Base-by-base conservation (phyloP, 371 early-diverging fungal species). In the Dichotomocladium elegans region DNA sequence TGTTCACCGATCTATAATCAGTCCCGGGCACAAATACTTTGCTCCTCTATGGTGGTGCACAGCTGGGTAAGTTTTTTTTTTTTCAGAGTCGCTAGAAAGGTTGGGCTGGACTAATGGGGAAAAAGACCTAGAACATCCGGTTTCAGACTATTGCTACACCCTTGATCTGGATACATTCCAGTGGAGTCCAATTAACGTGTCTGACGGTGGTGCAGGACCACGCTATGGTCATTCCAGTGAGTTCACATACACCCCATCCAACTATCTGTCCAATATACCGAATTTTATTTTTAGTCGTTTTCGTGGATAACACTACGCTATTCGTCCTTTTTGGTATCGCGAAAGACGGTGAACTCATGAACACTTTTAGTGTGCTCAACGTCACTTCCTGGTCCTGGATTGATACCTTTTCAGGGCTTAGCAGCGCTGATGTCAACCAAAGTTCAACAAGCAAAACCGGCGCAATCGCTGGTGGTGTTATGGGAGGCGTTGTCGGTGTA, bases 261-360 rank as follows among this genome's bases (percentile, higher is more conserved):
- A n/a, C n/a, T 33, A n/a, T 26, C 11, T 15, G 15, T 14, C 9
- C 3, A 25, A 41, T 48, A 29, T 6, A 48, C 8, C 25, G 29
- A n/a, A n/a, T 33, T 37, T 51, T 29, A 12, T 14, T 21, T 10
- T 17, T 30, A 52, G 53, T 42, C 27, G 29, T 55, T 9, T 10
- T 47, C 8, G n/a, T 33, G 17, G 43, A 31, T 14, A 45, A 45
- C 19, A 29, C 28, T 42, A 30, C 25, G 11, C 29, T 55, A n/a
- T 55, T 55, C 29, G 31, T 55, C 15, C 12, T 55, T 12, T 55
- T 55, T 41, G 55, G 55, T 12, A 33, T 44, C 19, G 44, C 47
- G 25, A 26, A 29, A 17, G 48, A 22, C 27, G 47, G 47, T 11
- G 24, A 19, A 7, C 37, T 35, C 29, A 40, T 15, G 21, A 41